phyloP scores from a whole-genome alignment of 2,329 filamentous ascomycete genomes.

The Fusarium buxicola region DNA sequence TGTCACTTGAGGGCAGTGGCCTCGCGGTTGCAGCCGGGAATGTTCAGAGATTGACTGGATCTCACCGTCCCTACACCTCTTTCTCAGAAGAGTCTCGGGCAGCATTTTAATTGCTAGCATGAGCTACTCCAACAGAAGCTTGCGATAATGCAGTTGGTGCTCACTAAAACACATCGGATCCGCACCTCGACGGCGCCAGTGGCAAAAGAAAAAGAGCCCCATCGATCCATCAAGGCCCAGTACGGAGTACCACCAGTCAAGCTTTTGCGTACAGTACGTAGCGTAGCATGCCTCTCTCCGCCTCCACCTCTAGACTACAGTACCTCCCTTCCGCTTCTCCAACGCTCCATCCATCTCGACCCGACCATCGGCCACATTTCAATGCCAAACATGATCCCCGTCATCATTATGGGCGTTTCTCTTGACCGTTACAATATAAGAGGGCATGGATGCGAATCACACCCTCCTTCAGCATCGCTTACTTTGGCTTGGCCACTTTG shows the following conservation, averaged over 20 bases:
- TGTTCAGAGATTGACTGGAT: too few relatives aligned
- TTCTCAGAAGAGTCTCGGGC: too few relatives aligned
- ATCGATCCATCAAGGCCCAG: constrained; percentile 7
- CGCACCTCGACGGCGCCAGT: constrained; percentile 16
- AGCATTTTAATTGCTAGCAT: not conserved
- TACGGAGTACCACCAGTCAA: constrained; percentile 6
- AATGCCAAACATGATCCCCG: constrained; percentile 23
- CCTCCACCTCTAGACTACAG: constrained; percentile 19
- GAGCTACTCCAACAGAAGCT: not conserved
- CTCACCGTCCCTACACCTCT: too few relatives aligned
- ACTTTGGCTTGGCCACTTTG: not conserved
- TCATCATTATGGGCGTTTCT: constrained; percentile 34
- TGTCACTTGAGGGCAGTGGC: constrained; percentile 2
- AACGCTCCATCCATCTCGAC: constrained; percentile 3
- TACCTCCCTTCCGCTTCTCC: constrained; percentile 22
- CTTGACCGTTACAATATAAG: constrained; percentile 23
- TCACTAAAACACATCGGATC: constrained; percentile 5
- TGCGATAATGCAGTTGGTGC: not conserved
- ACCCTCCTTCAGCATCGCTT: constrained; percentile 14
- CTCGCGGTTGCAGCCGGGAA: not conserved
- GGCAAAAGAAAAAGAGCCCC: constrained; percentile 25
- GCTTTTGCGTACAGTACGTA: constrained; percentile 19
- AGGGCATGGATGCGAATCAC: constrained; percentile 14
- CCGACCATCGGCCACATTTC: constrained; percentile 8
- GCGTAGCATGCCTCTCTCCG: constrained; percentile 23